Percentiles rank a stretch among this genome's conserved stretches.
phyloP scores from a whole-genome alignment of 2,329 filamentous ascomycete species.

The Fusarium scirpi region DNA sequence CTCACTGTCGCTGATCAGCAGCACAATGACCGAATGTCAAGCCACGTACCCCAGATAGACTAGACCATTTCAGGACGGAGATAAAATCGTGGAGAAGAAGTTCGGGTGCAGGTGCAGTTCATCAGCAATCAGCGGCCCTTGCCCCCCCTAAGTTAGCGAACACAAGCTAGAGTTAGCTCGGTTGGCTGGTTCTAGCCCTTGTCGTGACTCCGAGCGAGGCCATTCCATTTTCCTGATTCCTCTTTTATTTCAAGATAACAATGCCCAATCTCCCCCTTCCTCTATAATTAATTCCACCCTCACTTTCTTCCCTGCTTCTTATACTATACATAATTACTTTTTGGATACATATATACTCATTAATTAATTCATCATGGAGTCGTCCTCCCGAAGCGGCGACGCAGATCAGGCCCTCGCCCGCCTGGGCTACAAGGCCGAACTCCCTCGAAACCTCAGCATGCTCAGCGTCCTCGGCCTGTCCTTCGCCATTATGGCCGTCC shows the following conservation, averaged over 20 bases:
- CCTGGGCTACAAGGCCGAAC: constrained; percentile 63
- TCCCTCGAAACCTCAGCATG: constrained; percentile 64
- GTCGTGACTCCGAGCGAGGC: constrained; percentile 1
- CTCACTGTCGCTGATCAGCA: constrained; percentile 16
- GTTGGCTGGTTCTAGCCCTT: not conserved
- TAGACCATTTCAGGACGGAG: constrained; percentile 33
- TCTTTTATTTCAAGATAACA: constrained; percentile 21
- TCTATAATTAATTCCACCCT: not conserved
- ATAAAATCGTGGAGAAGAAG: constrained; percentile 39
- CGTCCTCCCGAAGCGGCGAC: constrained; percentile 30
- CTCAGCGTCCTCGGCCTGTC: constrained; percentile 62
- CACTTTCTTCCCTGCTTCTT: not conserved
- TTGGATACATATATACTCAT: not conserved
- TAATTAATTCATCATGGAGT: constrained; percentile 24
- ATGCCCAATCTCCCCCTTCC: constrained; percentile 20
- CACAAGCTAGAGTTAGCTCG: not conserved
- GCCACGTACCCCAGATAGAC: constrained; percentile 35
- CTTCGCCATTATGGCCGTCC: constrained; percentile 65
- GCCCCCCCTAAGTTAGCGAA: not conserved
- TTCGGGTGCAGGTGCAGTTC: constrained; percentile 9
- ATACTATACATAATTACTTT: not conserved
- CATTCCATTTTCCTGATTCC: constrained; percentile 27
- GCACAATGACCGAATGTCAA: constrained; percentile 16
- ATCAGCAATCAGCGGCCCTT: constrained; percentile 18
- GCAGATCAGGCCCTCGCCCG: constrained; percentile 60